A percentile compares a stretch with the other conserved stretches of the same genome.
Conservation (phyloP, 495 filamentous ascomycete species). For the Penicillium pancosmium region DNA sequence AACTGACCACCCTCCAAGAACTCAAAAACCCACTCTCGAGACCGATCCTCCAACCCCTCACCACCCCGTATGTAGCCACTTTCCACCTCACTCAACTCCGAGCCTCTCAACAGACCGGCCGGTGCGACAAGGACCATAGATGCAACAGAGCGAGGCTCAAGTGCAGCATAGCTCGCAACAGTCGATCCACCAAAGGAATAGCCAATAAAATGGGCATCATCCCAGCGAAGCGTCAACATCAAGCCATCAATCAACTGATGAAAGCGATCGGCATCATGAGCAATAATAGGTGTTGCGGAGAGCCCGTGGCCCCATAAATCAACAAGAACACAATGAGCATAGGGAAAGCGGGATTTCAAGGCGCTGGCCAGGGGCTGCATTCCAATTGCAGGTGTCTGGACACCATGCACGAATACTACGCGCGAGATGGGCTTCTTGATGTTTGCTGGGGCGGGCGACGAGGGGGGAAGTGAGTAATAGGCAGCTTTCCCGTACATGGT, state of each 20-base stretch:
- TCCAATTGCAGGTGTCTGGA: conserved; percentile 42
- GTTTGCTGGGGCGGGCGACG: conserved; percentile 8
- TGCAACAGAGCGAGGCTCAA: conserved; percentile 23
- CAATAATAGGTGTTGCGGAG: conserved; percentile 32
- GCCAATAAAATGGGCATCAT: conserved; percentile 36
- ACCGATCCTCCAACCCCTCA: conserved; percentile 30
- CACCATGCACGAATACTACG: conserved; percentile 37
- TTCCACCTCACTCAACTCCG: conserved; percentile 22
- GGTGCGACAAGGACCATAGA: conserved; percentile 40
- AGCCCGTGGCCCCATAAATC: conserved; percentile 45
- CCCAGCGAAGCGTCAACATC: conserved; percentile 30
- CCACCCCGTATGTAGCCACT: conserved; percentile 29
- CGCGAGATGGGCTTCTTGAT: conserved; percentile 14
- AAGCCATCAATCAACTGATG: conserved; percentile 29
- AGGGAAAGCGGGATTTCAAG: conserved; percentile 32
- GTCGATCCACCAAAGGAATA: conserved; percentile 44
- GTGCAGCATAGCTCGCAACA: conserved; percentile 31
- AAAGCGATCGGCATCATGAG: conserved; percentile 33
- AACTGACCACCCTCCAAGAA: conserved; percentile 40
- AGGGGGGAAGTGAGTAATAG: conserved; percentile 36
- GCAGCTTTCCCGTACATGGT: conserved; percentile 34
- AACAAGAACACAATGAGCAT: conserved; percentile 35
- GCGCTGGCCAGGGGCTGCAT: conserved; percentile 34
- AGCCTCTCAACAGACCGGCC: conserved; percentile 30
- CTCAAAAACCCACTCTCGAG: conserved; percentile 35